Percentiles rank a stretch among this genome's conserved stretches.
phyloP scores from a whole-genome alignment of 345 rosid species.

The Eucalyptus curtisii region DNA sequence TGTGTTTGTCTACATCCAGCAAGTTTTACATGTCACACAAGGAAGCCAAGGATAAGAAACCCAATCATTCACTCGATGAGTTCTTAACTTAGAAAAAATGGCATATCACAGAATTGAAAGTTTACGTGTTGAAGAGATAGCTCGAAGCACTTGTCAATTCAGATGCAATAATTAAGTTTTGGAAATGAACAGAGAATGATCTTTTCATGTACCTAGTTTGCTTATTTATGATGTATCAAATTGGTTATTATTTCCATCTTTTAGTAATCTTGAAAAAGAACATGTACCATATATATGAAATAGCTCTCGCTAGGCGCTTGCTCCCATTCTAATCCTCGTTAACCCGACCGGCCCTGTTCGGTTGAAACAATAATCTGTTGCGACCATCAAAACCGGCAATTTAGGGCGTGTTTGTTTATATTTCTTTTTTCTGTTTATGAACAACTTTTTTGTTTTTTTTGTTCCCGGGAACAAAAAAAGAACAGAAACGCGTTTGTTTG shows the following conservation, averaged over 20 bases:
- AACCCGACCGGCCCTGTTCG: background rate
- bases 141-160: background rate
- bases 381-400: background rate
- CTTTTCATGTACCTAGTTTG: background rate
- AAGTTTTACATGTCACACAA: background rate
- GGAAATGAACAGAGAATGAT: background rate
- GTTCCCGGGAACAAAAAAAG: no score
- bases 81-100: background rate
- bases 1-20: background rate
- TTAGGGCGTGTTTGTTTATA: no score
- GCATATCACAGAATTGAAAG: background rate
- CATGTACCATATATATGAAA: background rate
- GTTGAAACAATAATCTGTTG: no score
- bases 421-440: no score
- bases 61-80: background rate
- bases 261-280: background rate
- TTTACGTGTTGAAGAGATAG: background rate
- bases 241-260: background rate
- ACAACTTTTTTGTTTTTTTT: no score
- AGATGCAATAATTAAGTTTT: background rate
- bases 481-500: no score
- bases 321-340: background rate
- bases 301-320: background rate
- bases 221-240: background rate
- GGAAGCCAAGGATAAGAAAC: background rate